These are phyloP conservation scores for Ogataea populi-albae DNA, from an alignment of 805 yeast species.

Conservation along the genomic window DNA sequence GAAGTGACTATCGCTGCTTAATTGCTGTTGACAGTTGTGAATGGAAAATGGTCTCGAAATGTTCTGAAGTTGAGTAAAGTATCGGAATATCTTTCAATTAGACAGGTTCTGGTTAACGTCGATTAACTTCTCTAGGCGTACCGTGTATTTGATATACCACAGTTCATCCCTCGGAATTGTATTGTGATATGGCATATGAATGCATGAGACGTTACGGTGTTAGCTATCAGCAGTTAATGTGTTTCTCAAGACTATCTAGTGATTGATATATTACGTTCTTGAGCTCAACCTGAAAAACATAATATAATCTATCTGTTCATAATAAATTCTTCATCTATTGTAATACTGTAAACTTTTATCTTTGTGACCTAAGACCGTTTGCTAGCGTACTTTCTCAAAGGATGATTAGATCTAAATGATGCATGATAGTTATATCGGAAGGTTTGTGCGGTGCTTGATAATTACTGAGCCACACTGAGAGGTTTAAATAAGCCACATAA, in stretches of 20 bases:
- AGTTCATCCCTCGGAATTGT: constrained; percentile 24
- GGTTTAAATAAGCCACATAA: too few relatives aligned
- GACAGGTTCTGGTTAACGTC: neutral
- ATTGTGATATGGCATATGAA: constrained; percentile 18
- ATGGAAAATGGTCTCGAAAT: constrained; percentile 2
- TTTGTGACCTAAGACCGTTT: too few relatives aligned
- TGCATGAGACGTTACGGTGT: constrained; percentile 55
- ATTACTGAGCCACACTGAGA: too few relatives aligned
- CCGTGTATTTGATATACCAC: constrained; percentile 44
- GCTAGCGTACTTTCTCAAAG: too few relatives aligned
- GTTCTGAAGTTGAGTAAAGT: neutral
- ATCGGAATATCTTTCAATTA: neutral
- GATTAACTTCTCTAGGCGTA: constrained; percentile 46
- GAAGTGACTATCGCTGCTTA: constrained; percentile 88
- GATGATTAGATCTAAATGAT: too few relatives aligned
- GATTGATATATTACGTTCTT: too few relatives aligned
- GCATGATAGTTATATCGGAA: too few relatives aligned
- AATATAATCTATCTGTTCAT: too few relatives aligned
- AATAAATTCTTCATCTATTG: too few relatives aligned
- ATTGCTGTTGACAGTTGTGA: constrained; percentile 27
- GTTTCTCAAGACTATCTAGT: too few relatives aligned
- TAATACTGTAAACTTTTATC: too few relatives aligned
- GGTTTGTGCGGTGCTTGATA: neutral
- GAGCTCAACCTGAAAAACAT: too few relatives aligned
- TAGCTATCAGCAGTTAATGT: constrained; percentile 52